Base-by-base conservation (phyloP, 345 rosid genomes). In the Hirschfeldia incana region DNA sequence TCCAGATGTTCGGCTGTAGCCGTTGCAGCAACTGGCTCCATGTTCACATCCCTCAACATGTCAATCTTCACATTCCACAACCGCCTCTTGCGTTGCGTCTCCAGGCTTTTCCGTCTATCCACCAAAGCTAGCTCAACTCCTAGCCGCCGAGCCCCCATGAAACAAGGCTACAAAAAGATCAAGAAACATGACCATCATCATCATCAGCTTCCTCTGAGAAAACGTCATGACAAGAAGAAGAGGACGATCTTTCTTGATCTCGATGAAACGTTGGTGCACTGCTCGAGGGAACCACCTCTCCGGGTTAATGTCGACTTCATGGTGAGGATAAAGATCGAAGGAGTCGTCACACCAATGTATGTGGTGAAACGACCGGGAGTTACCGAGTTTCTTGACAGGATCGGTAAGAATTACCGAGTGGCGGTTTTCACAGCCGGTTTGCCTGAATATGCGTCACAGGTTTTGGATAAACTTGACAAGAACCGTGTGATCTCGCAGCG, bases 361-460 rank as follows among this genome's bases (percentile, higher is more conserved):
- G 99, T 93, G 53, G 80, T 86, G 73, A 93, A 91, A 79, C 88
- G 99, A 16, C 99, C 99, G 1, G 97, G 98, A 8, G 92, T 95
- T 26, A 90, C 88, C 21, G 82, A 69, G 29, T 93, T 93, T 82
- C 81, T 93, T 85, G 85, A 87, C 42, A 80, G 83, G 42, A 73
- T 93, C 34, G 79, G 88, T 67, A 75, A 84, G 51, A 87, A 80
- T 12, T 88, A 77, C 59, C 91, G 88, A 80, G 83, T 93, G 73
- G 99, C 84, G 65, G 85, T 93, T 53, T 93, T 95, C 84, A 95
- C 99, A 8, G 98, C 99, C 5, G 99, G 96, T 17, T 70, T 95
- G 9, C 83, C 74, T 33, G 94, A 86, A 73, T 95, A 95, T 69
- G 99, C 97, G 6, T 84, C 97, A 0, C 80, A 86, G 78, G 87